Base-by-base conservation (phyloP, 2,329 filamentous ascomycete genomes). In the Cordyceps tenuipes region DNA sequence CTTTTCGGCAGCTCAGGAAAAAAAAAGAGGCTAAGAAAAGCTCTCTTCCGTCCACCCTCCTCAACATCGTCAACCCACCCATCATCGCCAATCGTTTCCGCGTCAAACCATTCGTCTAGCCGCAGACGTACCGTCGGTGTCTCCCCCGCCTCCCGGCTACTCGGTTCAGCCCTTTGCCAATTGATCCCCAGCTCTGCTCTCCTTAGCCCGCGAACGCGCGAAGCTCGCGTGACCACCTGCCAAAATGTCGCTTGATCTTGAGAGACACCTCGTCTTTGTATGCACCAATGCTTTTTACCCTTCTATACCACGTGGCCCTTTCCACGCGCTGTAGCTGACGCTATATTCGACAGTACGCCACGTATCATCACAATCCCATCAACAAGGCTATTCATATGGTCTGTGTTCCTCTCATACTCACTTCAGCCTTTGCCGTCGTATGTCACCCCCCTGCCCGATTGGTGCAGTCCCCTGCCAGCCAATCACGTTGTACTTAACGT, bases 241-340 rank as follows among this genome's bases (percentile, higher is more conserved):
- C 66, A 69, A 63, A 63, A 86, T 86, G 83, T 83, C 84, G 66
- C 82, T 94, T 69, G 87, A 92, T 69, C 81, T 94, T 57, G 90
- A 94, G 77, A 88, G 85, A 71, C 90, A 93, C 70, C 80, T 94
- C 68, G 84, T 84, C 74, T 92, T 92, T 76, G 90, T 94, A 83
- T 73, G 87, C 66, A 61, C 58, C 61, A 43, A 23, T 26, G 56
- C 36, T 46, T 10, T 21, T 6, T 17, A n/a, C n/a, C 21, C 36
- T 12, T n/a, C 19, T 34, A 13, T 10, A 2, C 9, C 36, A 1
- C 34, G 13, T 17, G 47, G 12, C 17, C 21, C 31, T 15, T 43
- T 59, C 41, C 13, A 15, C 29, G n/a, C 23, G 41, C 29, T 47
- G n/a, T 46, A 17, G 31, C 62, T 64, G 55, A 65, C 55, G 58